These are phyloP conservation scores for Larix sibirica DNA, from an alignment of 83 land plant species.

Conservation along the genomic window DNA sequence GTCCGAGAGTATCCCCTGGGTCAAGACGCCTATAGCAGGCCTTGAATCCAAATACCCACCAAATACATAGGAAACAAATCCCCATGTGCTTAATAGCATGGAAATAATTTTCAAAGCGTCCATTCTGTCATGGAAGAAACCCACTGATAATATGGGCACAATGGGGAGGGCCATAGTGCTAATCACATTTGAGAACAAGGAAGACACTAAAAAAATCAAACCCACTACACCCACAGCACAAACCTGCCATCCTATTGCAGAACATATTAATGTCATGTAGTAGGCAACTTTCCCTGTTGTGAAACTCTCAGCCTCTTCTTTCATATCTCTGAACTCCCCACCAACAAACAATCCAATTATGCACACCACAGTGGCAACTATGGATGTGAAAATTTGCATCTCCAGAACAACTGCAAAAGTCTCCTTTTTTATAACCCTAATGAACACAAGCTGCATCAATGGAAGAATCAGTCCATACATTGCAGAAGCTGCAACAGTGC, in stretches of 20 bases:
- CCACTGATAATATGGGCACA: slow-evolving; percentile 21
- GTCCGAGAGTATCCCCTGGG: too few species aligned
- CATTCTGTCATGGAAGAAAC: slow-evolving; percentile 25
- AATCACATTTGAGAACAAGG: slow-evolving; percentile 27
- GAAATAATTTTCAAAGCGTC: slow-evolving; percentile 25
- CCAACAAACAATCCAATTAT: slow-evolving; percentile 25
- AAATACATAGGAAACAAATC: slow-evolving; percentile 30
- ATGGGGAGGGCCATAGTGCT: slow-evolving; percentile 24
- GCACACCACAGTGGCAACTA: slow-evolving; percentile 19
- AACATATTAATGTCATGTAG: slow-evolving; percentile 18
- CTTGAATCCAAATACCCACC: slow-evolving; percentile 20
- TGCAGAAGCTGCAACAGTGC: slow-evolving; percentile 12
- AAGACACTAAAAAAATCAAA: slow-evolving; percentile 22
- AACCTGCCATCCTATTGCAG: slow-evolving; percentile 26
- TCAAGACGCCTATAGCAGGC: neutral
- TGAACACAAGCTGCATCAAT: slow-evolving; percentile 43
- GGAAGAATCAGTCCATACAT: slow-evolving; percentile 38
- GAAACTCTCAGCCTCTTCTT: slow-evolving; percentile 24
- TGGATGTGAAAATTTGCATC: slow-evolving; percentile 23
- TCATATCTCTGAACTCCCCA: slow-evolving; percentile 23
- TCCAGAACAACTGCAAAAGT: slow-evolving; percentile 54
- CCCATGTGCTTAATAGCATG: slow-evolving; percentile 26
- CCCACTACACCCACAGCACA: slow-evolving; percentile 20
- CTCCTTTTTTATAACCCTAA: slow-evolving; percentile 40
- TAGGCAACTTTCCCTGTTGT: slow-evolving; percentile 21